Evolutionary conservation across 129 eudicot genomes (phyloP), one percentile per base, ranked within the genome.

Genomic region (Centrapalus pauciflorus): DNA sequence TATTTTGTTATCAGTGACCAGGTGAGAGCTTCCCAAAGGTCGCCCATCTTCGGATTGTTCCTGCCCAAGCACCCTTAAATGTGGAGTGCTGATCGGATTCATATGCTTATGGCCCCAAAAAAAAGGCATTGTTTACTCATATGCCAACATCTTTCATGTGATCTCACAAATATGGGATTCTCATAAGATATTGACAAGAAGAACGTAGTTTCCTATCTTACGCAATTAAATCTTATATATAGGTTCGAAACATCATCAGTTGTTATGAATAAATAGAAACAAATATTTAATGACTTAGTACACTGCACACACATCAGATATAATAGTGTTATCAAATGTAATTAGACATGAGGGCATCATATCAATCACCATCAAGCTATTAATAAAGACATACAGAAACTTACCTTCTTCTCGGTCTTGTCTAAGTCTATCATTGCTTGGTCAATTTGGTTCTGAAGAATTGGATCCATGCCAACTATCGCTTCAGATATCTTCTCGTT

Each of bases 371-470:
- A 56, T 28, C 56, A 37, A 64, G 19, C 3, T 46, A 34, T n/a
- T n/a, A 29, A 34, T 34, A 8, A 55, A 35, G n/a, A 19, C 13
- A 38, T 69, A 79, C 48, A 61, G 37, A 11, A 43, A 50, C 26
- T 9, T 64, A 93, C 98, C 96, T 88, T 93, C 56, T 88, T 93
- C 64, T 88, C 96, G 34, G 98, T 85, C 79, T 93, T 93, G 79
- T 93, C 96, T 82, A 93, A 78, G 62, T 93, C 98, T 57, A 93
- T 82, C 96, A 93, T 88, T 56, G 85, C 96, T 58, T 93, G 96
- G 66, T 93, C 98, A 60, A 93, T 88, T 71, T 93, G 98, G 66
- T 78, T 66, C 76, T 93, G 98, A 68, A 93, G 96, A 52, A 87
- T 88, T 52, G 98, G 98, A 79, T 93, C 98, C 98, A 93, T 88